Evolutionary conservation across 805 yeast genomes (phyloP).

Genomic region (Candida golubevii): DNA sequence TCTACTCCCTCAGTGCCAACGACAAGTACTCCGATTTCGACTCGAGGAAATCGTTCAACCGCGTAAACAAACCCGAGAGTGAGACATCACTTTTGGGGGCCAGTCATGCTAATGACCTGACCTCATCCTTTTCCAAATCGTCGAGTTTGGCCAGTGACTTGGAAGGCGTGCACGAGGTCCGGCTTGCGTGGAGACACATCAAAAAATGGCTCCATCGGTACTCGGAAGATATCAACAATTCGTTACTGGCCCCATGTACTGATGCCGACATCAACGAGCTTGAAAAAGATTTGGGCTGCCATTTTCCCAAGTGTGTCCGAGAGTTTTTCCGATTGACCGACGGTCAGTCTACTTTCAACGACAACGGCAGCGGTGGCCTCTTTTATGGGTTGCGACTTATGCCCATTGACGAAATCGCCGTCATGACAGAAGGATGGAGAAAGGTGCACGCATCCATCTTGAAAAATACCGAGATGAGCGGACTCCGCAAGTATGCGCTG

Average conservation of each 20-base stretch:
- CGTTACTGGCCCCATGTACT: conserved; percentile 76
- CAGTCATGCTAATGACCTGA: conserved; percentile 25
- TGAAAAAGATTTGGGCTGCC: conserved; percentile 72
- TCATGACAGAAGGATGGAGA: conserved; percentile 84
- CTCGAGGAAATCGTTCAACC: conserved; percentile 42
- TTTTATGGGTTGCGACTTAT: conserved; percentile 76
- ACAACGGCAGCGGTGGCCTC: conserved; percentile 65
- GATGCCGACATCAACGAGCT: conserved; percentile 74
- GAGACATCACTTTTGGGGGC: conserved; percentile 28
- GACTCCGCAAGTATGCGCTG: conserved; percentile 4
- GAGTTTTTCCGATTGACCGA: conserved; percentile 81
- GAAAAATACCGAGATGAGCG: conserved; percentile 1
- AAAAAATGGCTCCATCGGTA: conserved; percentile 77
- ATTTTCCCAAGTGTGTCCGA: conserved; percentile 75
- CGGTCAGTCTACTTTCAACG: conserved; percentile 72
- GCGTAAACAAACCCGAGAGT: conserved; percentile 39
- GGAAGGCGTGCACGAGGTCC: conserved; percentile 71
- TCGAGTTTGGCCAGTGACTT: conserved; percentile 31
- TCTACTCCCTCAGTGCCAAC: conserved; percentile 60
- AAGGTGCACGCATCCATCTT: conserved; percentile 48
- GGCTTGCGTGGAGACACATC: conserved; percentile 85
- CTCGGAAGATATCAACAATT: conserved; percentile 76
- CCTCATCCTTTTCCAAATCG: conserved; percentile 15
- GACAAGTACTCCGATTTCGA: conserved; percentile 71
- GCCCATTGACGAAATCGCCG: conserved; percentile 75